Evolutionary conservation across 2,329 filamentous ascomycete genomes (phyloP).

Genomic region (Fonsecaea multimorphosa): DNA sequence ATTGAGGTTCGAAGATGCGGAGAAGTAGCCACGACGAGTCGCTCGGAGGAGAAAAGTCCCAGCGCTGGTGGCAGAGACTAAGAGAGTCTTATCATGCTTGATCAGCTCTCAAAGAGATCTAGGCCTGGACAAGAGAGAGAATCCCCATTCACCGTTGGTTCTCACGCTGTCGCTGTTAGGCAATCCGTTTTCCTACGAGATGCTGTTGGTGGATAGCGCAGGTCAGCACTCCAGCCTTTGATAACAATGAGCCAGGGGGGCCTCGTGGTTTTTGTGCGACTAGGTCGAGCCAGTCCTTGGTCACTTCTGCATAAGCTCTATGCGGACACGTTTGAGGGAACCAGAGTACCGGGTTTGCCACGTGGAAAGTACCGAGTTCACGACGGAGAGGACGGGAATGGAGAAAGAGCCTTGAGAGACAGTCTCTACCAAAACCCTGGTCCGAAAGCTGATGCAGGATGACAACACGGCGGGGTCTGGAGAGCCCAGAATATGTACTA

Average conservation of each 20-base stretch:
- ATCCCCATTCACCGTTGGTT: background rate
- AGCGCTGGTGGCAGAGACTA: background rate
- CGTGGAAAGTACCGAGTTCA: background rate
- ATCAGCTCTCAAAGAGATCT: background rate
- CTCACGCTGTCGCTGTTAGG: background rate
- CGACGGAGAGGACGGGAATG: background rate
- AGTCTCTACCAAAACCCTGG: background rate
- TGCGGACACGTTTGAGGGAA: background rate
- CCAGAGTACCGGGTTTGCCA: slow-evolving; percentile 10
- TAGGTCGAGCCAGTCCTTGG: background rate
- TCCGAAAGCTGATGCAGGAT: background rate
- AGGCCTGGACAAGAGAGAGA: slow-evolving; percentile 3
- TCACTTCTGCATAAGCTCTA: background rate
- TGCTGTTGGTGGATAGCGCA: background rate
- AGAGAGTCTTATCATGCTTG: slow-evolving; percentile 13
- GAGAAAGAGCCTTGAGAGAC: background rate
- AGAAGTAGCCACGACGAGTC: slow-evolving; percentile 14
- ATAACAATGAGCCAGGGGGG: background rate
- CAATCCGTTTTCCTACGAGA: background rate
- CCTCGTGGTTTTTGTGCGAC: background rate
- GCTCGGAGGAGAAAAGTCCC: slow-evolving; percentile 1
- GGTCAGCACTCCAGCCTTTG: background rate
- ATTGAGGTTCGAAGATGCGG: slow-evolving; percentile 24
- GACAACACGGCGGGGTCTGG: background rate
- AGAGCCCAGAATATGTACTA: background rate